Conservation (phyloP, 345 rosid species). For the Populus tremula region DNA sequence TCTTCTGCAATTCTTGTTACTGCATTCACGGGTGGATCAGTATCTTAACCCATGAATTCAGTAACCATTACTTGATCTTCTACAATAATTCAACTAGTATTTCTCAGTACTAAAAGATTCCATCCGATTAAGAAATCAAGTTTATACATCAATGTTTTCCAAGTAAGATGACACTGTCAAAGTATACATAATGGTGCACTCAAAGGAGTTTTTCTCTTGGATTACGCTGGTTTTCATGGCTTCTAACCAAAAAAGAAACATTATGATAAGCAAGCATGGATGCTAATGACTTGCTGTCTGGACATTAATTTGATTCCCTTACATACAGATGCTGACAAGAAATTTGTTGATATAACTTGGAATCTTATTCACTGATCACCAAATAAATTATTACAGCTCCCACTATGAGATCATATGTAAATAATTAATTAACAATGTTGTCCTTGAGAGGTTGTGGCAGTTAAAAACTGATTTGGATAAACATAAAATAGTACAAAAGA, state of each 20-base stretch:
- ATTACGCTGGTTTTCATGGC: too few relatives aligned
- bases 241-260: too few relatives aligned
- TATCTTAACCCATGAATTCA: too few relatives aligned
- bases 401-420: background rate
- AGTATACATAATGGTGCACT: background rate
- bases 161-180: background rate
- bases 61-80: too few relatives aligned
- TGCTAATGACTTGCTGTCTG: background rate
- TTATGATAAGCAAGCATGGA: background rate
- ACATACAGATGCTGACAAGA: too few relatives aligned
- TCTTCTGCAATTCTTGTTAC: too few relatives aligned
- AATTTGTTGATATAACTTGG: background rate
- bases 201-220: too few relatives aligned
- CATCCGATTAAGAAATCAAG: background rate
- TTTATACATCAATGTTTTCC: background rate
- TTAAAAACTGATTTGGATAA: too few relatives aligned
- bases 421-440: too few relatives aligned
- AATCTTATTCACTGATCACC: background rate
- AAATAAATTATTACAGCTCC: background rate
- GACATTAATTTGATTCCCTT: background rate
- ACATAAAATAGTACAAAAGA: too few relatives aligned
- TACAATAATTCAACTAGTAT: background rate
- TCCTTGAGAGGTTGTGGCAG: too few relatives aligned
- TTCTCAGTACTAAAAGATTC: background rate
- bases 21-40: too few relatives aligned